Conservation (phyloP, 352 stramenopile species). For the Globisporangium emineosum region DNA sequence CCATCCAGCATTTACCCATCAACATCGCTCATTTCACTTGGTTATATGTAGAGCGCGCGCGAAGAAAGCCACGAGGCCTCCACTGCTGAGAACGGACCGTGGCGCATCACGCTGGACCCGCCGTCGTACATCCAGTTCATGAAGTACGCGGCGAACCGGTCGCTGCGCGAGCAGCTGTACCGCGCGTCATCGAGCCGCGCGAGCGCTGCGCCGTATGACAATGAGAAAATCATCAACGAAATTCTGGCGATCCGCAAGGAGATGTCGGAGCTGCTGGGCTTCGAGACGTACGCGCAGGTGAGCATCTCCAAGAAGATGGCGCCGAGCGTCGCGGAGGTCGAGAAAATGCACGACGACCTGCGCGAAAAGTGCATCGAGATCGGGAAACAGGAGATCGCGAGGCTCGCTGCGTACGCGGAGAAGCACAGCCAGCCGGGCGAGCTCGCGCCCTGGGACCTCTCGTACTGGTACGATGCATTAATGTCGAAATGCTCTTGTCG, state of each 20-base stretch:
- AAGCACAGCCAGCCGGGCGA: slow-evolving; percentile 65
- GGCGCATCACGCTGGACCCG: slow-evolving; percentile 94
- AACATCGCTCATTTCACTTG: neutral
- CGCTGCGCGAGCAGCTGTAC: slow-evolving; percentile 92
- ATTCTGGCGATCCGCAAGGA: slow-evolving; percentile 91
- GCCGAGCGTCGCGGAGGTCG: slow-evolving; percentile 84
- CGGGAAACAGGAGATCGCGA: slow-evolving; percentile 88
- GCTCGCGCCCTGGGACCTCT: slow-evolving; percentile 93
- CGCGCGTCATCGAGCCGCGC: slow-evolving; percentile 91
- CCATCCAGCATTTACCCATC: neutral
- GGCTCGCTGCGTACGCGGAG: slow-evolving; percentile 86
- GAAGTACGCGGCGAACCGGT: slow-evolving; percentile 91
- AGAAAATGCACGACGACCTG: slow-evolving; percentile 92
- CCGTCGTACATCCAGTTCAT: slow-evolving; percentile 95
- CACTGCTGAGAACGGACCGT: slow-evolving; percentile 87
- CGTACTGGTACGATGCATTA: no score
- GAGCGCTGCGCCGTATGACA: slow-evolving; percentile 86
- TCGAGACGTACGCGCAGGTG: slow-evolving; percentile 91
- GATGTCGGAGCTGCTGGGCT: slow-evolving; percentile 91
- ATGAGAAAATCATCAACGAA: slow-evolving; percentile 93
- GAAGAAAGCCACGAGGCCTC: slow-evolving; percentile 58
- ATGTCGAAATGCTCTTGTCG: no score
- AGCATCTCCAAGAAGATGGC: slow-evolving; percentile 97
- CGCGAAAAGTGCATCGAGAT: slow-evolving; percentile 91
- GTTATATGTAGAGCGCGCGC: slow-evolving; percentile 52